Conservation (phyloP, 495 filamentous ascomycete genomes). For the Neurospora discreta region DNA sequence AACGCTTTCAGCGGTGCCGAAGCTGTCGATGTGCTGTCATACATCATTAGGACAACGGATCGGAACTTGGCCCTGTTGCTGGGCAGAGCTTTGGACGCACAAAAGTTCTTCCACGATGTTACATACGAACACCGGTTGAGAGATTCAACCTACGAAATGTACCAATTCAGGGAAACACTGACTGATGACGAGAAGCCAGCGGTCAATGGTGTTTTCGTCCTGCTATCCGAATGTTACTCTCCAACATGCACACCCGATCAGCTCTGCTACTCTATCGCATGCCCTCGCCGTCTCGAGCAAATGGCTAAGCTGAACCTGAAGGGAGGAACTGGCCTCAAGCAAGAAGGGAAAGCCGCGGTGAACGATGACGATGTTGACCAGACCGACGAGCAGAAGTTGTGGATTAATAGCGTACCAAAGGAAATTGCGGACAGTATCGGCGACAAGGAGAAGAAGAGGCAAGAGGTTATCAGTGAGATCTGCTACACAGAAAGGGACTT, state of each 20-base stretch:
- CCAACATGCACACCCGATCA: conserved; percentile 92
- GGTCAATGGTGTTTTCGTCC: conserved; percentile 93
- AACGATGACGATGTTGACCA: conserved; percentile 80
- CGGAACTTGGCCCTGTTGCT: conserved; percentile 87
- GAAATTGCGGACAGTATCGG: conserved; percentile 81
- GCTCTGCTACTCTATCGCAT: conserved; percentile 97
- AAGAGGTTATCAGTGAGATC: conserved; percentile 95
- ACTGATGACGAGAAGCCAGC: conserved; percentile 72
- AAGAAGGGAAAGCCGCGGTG: conserved; percentile 59
- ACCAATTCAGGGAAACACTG: conserved; percentile 90
- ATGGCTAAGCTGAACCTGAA: conserved; percentile 88
- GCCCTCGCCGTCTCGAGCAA: conserved; percentile 87
- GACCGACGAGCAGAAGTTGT: conserved; percentile 93
- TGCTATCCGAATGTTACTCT: conserved; percentile 95
- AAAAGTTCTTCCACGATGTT: conserved; percentile 99
- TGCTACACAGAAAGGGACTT: conserved; percentile 99
- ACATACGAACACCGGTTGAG: conserved; percentile 93
- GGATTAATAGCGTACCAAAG: conserved; percentile 97
- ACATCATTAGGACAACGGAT: conserved; percentile 94
- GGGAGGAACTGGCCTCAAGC: conserved; percentile 73
- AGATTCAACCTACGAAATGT: conserved; percentile 83
- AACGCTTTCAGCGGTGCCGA: conserved; percentile 91
- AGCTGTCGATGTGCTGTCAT: conserved; percentile 86
- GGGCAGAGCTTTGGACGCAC: conserved; percentile 89
- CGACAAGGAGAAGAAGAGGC: conserved; percentile 91